These are phyloP conservation scores for Salisapilia sapeloensis DNA, from an alignment of 352 stramenopile species.

Conservation along the genomic window DNA sequence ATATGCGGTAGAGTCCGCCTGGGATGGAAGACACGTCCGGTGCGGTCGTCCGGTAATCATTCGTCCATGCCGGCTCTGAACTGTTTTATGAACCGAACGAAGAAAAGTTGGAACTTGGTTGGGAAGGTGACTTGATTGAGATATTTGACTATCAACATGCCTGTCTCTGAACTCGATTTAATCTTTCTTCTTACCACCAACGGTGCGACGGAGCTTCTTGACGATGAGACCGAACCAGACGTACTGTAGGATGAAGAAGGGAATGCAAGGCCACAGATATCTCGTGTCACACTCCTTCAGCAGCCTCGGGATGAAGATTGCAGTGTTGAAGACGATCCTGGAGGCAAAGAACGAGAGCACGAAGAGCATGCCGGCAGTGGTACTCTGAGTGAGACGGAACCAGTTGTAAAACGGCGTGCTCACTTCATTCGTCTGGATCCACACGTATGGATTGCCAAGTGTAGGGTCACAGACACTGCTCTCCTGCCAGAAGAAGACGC, in stretches of 20 bases:
- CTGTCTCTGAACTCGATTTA: too few species aligned
- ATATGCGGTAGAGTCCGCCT: too few species aligned
- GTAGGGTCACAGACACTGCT: constrained; percentile 21
- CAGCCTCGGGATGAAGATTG: constrained; percentile 37
- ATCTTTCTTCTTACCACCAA: too few species aligned
- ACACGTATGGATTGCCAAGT: constrained; percentile 60
- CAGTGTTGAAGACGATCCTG: constrained; percentile 49
- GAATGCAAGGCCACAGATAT: constrained; percentile 32
- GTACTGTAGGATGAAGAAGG: constrained; percentile 62
- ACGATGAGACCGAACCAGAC: constrained; percentile 61
- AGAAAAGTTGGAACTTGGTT: too few species aligned
- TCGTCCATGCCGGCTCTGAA: too few species aligned
- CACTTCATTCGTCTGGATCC: constrained; percentile 72
- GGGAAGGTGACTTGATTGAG: too few species aligned
- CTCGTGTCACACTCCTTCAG: constrained; percentile 18
- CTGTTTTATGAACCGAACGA: too few species aligned
- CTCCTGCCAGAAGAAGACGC: constrained; percentile 39
- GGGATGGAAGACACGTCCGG: too few species aligned
- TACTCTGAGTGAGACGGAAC: constrained; percentile 49
- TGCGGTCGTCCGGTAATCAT: too few species aligned
- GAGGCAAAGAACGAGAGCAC: constrained; percentile 43
- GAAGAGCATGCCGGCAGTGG: constrained; percentile 32
- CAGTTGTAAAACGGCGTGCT: constrained; percentile 73
- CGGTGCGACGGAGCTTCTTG: too few species aligned
- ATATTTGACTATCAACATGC: too few species aligned